Conservation (phyloP, 2,329 filamentous ascomycete genomes). For the Scedosporium apiospermum region DNA sequence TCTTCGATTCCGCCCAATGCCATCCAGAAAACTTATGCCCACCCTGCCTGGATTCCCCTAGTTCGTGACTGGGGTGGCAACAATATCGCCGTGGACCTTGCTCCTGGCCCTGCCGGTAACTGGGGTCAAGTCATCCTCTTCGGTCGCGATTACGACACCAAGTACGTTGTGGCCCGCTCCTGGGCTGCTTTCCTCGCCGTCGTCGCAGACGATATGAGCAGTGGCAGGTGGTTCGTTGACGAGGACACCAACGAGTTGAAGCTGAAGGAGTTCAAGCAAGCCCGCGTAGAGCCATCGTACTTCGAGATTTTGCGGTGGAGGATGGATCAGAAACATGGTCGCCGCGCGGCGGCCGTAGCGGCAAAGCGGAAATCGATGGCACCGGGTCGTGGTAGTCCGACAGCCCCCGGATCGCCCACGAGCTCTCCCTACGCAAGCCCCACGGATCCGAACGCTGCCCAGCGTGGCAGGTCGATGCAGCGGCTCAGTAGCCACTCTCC, state of each 20-base stretch:
- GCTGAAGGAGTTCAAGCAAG: conserved; percentile 80
- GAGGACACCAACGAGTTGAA: conserved; percentile 89
- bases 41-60: conserved; percentile 90
- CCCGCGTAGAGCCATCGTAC: conserved; percentile 84
- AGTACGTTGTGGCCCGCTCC: conserved; percentile 89
- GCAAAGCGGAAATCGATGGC: conserved; percentile 45
- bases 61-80: conserved; percentile 98
- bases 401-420: conserved; percentile 30
- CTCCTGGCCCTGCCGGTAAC: conserved; percentile 77
- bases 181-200: conserved; percentile 82
- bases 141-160: conserved; percentile 95
- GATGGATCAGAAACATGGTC: conserved; percentile 87
- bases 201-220: conserved; percentile 82
- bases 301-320: conserved; percentile 94
- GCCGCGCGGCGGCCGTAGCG: conserved; percentile 29
- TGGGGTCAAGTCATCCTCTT: conserved; percentile 98
- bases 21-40: conserved; percentile 86
- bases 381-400: conserved; percentile 17
- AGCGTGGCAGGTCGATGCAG: conserved; percentile 63
- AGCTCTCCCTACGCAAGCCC: conserved; percentile 59
- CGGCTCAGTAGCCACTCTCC: conserved; percentile 57
- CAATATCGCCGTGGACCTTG: conserved; percentile 87
- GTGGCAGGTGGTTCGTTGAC: conserved; percentile 84
- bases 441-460: conserved; percentile 46
- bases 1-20: conserved; percentile 79